These are phyloP conservation scores for Xylona heveae DNA, from an alignment of 495 filamentous ascomycete species.

Conservation along the genomic window DNA sequence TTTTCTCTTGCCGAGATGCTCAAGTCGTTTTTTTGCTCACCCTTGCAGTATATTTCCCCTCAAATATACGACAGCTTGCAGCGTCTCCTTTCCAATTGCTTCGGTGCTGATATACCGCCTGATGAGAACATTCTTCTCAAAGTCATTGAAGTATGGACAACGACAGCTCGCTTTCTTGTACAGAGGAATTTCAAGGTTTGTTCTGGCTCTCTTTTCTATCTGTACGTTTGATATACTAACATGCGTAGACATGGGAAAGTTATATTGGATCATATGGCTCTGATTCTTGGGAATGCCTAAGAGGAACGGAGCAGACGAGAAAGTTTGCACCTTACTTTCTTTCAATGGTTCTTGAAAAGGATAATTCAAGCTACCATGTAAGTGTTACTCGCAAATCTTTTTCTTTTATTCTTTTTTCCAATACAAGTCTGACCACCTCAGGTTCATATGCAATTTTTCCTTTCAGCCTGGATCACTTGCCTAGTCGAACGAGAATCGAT, in stretches of 20 bases:
- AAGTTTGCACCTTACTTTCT: slow-evolving; percentile 43
- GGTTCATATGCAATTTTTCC: slow-evolving; percentile 26
- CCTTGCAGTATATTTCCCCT: too few relatives aligned
- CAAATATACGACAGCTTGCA: slow-evolving; percentile 30
- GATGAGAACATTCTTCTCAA: slow-evolving; percentile 34
- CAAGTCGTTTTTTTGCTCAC: too few relatives aligned
- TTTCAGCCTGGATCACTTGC: slow-evolving; percentile 36
- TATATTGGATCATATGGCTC: slow-evolving; percentile 33
- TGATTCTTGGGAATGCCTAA: slow-evolving; percentile 39
- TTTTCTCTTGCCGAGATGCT: too few relatives aligned
- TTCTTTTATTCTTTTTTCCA: too few relatives aligned
- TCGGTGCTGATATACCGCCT: slow-evolving; percentile 37
- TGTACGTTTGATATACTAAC: not conserved
- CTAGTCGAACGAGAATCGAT: slow-evolving; percentile 42
- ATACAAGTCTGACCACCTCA: slow-evolving; percentile 2
- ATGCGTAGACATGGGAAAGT: slow-evolving; percentile 24
- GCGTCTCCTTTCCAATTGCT: slow-evolving; percentile 42
- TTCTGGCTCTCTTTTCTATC: not conserved
- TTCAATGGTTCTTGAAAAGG: slow-evolving; percentile 29
- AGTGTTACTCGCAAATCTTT: too few relatives aligned
- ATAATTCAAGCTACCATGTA: slow-evolving; percentile 9
- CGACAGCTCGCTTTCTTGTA: slow-evolving; percentile 13
- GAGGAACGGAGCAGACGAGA: slow-evolving; percentile 38
- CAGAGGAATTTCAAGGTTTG: slow-evolving; percentile 11
- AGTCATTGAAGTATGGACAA: slow-evolving; percentile 16